Conservation (phyloP, 306 rosid species). For the Vigna nakashimae region DNA sequence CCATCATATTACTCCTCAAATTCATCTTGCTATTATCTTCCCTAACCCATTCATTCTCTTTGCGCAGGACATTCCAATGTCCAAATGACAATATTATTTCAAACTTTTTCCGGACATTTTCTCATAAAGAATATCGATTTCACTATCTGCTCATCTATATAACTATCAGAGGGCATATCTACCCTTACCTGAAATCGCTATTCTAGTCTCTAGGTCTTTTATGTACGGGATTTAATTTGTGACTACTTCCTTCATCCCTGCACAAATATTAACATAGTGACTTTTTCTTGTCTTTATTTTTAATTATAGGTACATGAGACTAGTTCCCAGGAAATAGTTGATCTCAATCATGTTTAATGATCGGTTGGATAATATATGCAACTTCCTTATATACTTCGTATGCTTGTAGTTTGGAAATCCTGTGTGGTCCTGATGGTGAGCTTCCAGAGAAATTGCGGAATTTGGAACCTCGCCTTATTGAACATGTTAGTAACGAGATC, state of each 20-base stretch:
- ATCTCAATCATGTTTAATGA: slow-evolving; percentile 25
- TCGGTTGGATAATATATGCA: slow-evolving; percentile 28
- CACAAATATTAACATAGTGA: slow-evolving; percentile 21
- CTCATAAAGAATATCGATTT: slow-evolving; percentile 19
- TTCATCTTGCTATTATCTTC: slow-evolving; percentile 36
- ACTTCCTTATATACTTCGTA: slow-evolving; percentile 40
- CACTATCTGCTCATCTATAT: slow-evolving; percentile 29
- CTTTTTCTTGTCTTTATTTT: slow-evolving; percentile 6
- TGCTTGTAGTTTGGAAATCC: slow-evolving; percentile 78
- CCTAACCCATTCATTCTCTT: slow-evolving; percentile 14
- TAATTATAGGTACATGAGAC: neutral
- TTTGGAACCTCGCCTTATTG: slow-evolving; percentile 95
- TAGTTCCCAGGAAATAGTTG: slow-evolving; percentile 16
- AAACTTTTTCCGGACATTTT: slow-evolving; percentile 10
- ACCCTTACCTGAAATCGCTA: slow-evolving; percentile 28
- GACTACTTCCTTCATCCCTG: slow-evolving; percentile 10
- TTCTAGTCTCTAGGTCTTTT: slow-evolving; percentile 3
- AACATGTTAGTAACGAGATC: slow-evolving; percentile 94
- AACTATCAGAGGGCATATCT: neutral
- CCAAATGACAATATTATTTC: slow-evolving; percentile 6
- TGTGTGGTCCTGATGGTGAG: slow-evolving; percentile 97
- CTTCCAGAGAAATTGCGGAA: slow-evolving; percentile 98
- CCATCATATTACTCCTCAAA: slow-evolving; percentile 24
- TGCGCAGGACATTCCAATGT: neutral
- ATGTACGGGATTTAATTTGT: neutral